Conservation (phyloP, 495 filamentous ascomycete genomes). For the Copromyces sp. region DNA sequence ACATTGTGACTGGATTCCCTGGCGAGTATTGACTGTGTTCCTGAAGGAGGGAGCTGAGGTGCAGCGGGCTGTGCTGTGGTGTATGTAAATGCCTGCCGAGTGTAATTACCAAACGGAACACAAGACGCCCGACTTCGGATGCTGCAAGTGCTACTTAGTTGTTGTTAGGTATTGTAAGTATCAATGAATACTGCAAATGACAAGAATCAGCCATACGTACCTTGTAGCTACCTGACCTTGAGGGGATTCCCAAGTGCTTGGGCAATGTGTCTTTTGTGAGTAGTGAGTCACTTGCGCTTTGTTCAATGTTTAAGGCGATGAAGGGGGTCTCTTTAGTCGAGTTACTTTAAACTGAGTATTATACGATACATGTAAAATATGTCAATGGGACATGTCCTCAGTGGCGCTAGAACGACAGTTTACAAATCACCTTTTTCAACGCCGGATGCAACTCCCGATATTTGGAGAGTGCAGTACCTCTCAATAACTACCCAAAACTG, state of each 20-base stretch:
- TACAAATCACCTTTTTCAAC: not conserved
- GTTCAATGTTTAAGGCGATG: not conserved
- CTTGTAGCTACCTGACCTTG: not conserved
- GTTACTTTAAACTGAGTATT: not conserved
- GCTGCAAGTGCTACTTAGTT: not conserved
- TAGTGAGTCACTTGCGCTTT: not conserved
- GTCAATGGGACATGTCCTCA: not conserved
- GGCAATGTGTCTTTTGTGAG: not conserved
- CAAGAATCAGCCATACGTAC: not conserved
- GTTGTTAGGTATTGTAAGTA: not conserved
- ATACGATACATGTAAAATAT: not conserved
- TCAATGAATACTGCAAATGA: not conserved
- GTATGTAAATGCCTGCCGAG: not conserved
- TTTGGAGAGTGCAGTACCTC: not conserved
- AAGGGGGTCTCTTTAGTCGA: too few species aligned
- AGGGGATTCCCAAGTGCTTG: not conserved
- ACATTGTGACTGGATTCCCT: constrained; percentile 24
- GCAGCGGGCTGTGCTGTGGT: not conserved
- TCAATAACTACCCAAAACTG: not conserved
- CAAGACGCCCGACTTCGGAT: not conserved
- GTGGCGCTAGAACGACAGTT: not conserved
- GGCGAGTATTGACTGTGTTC: not conserved
- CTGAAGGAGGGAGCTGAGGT: not conserved
- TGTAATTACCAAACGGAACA: not conserved
- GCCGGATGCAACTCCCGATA: not conserved